phyloP scores from a whole-genome alignment of 2,329 filamentous ascomycete genomes.

The Aspergillus brunneoviolaceus region DNA sequence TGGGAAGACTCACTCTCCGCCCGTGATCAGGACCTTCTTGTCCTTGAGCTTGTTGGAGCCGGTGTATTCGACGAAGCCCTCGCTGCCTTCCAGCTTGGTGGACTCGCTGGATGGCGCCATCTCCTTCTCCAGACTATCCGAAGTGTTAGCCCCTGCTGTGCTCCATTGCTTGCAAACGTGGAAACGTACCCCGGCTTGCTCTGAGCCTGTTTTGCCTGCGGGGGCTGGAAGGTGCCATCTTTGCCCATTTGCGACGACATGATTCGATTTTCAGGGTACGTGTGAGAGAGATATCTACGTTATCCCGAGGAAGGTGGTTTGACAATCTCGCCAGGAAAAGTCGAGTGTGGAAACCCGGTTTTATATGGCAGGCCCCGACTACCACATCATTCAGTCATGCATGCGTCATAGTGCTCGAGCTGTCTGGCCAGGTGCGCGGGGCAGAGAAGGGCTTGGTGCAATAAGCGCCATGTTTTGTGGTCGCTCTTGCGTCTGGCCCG shows the following conservation, averaged over 20 bases:
- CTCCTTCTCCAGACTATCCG: constrained; percentile 9
- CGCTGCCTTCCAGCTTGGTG: constrained; percentile 32
- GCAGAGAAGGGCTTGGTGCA: background rate
- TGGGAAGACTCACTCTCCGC: constrained; percentile 51
- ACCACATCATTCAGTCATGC: background rate
- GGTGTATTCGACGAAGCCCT: constrained; percentile 36
- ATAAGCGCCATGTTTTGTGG: background rate
- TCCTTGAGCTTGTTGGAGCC: constrained; percentile 53
- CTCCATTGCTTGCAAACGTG: no score
- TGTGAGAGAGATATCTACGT: background rate
- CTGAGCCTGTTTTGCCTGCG: constrained; percentile 25
- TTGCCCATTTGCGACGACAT: constrained; percentile 28
- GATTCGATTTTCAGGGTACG: background rate
- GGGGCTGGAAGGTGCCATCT: constrained; percentile 25
- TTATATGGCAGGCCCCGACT: background rate
- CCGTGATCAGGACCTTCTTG: constrained; percentile 56
- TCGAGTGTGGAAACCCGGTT: background rate
- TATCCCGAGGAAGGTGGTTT: background rate
- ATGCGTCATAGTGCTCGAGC: background rate
- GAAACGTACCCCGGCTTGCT: constrained; percentile 28
- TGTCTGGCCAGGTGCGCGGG: background rate
- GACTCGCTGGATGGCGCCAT: constrained; percentile 35
- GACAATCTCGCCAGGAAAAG: background rate
- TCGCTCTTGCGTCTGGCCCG: no score
- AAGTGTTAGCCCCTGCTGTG: background rate